These are phyloP conservation scores for Fusarium hainanense DNA, from an alignment of 2,329 filamentous ascomycete genomes.

Conservation along the genomic window DNA sequence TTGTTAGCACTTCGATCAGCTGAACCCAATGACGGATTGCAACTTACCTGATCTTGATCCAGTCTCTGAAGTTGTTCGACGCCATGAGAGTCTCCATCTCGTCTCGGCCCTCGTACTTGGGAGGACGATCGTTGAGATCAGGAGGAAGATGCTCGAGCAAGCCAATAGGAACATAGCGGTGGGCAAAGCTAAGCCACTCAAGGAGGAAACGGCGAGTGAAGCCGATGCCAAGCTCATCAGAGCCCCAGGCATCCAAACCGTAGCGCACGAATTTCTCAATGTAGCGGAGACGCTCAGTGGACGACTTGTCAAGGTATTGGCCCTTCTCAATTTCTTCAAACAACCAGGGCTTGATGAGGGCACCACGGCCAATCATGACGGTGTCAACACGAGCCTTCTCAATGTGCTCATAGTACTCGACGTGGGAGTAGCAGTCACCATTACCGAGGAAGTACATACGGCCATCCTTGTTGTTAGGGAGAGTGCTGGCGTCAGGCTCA, in stretches of 20 bases:
- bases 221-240: slow-evolving; percentile 92
- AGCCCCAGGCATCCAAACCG: slow-evolving; percentile 94
- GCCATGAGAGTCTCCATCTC: slow-evolving; percentile 94
- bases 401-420: slow-evolving; percentile 85
- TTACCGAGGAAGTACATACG: slow-evolving; percentile 95
- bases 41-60: slow-evolving; percentile 96
- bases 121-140: slow-evolving; percentile 87
- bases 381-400: slow-evolving; percentile 83
- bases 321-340: slow-evolving; percentile 95
- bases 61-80: slow-evolving; percentile 93
- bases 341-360: slow-evolving; percentile 97
- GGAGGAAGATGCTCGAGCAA: slow-evolving; percentile 90
- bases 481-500: slow-evolving; percentile 80
- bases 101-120: slow-evolving; percentile 83
- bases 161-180: slow-evolving; percentile 91
- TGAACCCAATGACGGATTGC: neutral
- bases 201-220: slow-evolving; percentile 91
- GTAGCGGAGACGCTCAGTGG: slow-evolving; percentile 84
- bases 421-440: slow-evolving; percentile 93
- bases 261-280: slow-evolving; percentile 91
- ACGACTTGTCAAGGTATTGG: slow-evolving; percentile 96
- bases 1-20: slow-evolving; percentile 21
- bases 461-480: slow-evolving; percentile 72
- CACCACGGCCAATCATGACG: slow-evolving; percentile 98
- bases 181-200: slow-evolving; percentile 94